Percentiles rank a stretch among this genome's conserved stretches.
phyloP scores from a whole-genome alignment of 345 rosid genomes.

The Lenwebbia sp. region DNA sequence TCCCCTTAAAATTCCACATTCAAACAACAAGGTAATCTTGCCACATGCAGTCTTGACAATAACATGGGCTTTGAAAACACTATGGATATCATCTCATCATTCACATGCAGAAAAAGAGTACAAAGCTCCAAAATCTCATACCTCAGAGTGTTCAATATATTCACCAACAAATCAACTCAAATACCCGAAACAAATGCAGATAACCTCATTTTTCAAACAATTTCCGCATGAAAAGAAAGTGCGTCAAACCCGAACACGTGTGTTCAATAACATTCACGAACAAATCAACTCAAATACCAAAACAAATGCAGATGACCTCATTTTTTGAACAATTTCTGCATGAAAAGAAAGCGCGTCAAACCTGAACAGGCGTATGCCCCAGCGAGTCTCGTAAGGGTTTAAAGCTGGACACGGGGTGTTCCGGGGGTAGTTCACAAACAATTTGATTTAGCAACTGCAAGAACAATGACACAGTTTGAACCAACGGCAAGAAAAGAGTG shows the following conservation, averaged over 20 bases:
- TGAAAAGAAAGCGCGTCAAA: not conserved
- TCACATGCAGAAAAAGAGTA: not conserved
- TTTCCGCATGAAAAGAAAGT: not conserved
- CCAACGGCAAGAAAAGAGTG: not conserved
- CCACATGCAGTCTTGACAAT: not conserved
- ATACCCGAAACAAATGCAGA: not conserved
- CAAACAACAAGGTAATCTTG: not conserved
- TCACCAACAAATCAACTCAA: not conserved
- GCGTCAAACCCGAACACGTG: conserved; percentile 41
- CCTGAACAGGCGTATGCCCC: conserved; percentile 67
- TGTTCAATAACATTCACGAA: not conserved
- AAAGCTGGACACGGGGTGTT: conserved; percentile 43
- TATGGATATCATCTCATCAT: not conserved
- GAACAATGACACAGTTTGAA: not conserved
- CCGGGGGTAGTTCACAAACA: conserved; percentile 57
- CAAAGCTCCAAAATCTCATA: not conserved
- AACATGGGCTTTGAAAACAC: not conserved
- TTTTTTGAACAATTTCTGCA: not conserved
- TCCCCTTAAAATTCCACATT: not conserved
- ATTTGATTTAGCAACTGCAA: conserved; percentile 57
- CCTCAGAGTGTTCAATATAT: not conserved
- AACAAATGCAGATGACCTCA: not conserved
- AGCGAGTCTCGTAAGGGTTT: conserved; percentile 54
- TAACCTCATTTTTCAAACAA: not conserved
- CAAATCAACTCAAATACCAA: not conserved